phyloP scores from a whole-genome alignment of 176 grass and related monocot species.

The Triticum turgidum region DNA sequence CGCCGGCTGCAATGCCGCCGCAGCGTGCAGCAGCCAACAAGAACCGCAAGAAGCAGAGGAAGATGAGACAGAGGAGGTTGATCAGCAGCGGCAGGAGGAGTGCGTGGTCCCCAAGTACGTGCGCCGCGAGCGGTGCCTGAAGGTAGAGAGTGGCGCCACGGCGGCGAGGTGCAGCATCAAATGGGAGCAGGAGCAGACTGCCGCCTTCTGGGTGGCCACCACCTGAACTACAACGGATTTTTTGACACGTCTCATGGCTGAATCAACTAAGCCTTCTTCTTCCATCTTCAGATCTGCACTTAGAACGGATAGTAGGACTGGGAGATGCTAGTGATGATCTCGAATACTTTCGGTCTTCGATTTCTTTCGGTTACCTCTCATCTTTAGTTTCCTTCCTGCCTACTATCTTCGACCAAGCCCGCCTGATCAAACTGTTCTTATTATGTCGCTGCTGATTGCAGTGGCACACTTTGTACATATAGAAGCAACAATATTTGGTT shows the following conservation, averaged over 20 bases:
- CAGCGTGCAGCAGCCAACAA: slow-evolving; percentile 2
- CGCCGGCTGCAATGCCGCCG: not conserved
- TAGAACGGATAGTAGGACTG: not conserved
- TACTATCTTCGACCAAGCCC: not conserved
- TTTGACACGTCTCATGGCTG: not conserved
- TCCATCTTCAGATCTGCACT: not conserved
- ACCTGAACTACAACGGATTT: not conserved
- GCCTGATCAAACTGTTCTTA: not conserved
- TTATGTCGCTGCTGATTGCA: not conserved
- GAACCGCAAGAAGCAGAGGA: slow-evolving; percentile 15
- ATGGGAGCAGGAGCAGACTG: slow-evolving; percentile 18
- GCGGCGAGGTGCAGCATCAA: slow-evolving; percentile 17
- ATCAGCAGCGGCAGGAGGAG: not conserved
- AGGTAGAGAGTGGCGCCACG: slow-evolving; percentile 15
- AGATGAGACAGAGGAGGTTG: not conserved
- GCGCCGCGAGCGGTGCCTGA: slow-evolving; percentile 41
- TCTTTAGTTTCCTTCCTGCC: not conserved
- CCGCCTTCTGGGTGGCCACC: slow-evolving; percentile 16
- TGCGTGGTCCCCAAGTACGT: slow-evolving; percentile 32
- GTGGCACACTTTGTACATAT: not conserved
- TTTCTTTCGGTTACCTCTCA: not conserved
- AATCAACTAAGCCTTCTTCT: not conserved
- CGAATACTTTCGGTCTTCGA: not conserved
- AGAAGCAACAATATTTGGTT: not conserved
- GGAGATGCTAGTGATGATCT: not conserved